Evolutionary conservation across 2,329 filamentous ascomycete species (phyloP), one percentile per base, ranked within the genome.

Genomic region (Ophiostoma piceae): DNA sequence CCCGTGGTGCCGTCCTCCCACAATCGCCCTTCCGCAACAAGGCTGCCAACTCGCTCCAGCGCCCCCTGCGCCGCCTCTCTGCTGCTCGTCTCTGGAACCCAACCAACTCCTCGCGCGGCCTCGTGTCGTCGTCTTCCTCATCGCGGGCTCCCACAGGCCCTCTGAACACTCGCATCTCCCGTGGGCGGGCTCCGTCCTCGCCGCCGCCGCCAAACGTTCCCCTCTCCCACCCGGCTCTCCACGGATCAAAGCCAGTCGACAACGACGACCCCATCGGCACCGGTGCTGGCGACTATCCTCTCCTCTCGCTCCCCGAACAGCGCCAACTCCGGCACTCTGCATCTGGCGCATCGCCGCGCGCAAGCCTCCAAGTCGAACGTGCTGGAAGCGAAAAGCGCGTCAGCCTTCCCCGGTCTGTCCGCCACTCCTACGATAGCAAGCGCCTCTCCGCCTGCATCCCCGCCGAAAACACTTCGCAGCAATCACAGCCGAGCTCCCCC

Each of bases 1-100:
- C 64, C 19, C 16, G 62, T 39, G 62, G 19, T 65, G 62, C 35
- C 12, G 62, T 73, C 71, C 74, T 73, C 70, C 74, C 76, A 54
- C 78, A 78, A 67, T 77, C 80, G 57, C 80, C 83, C 73, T 84
- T 85, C 74, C 82, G 81, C 72, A 82, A 75, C 72, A 80, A 78
- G 73, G 77, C 79, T 41, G 76, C 77, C 62, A 70, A 74, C 22
- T 72, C 74, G n/a, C 65, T 75, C 54, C 72, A 75, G 37, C 70
- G 73, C 8, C 70, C 72, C 35, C 76, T 79, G 66, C 79, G 78
- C 68, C 81, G 79, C 39, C 78, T 81, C 39, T 80, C 81, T 4
- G 79, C 83, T 29, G 82, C 82, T 65, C 84, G 84, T 47, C 83
- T 87, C 73, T 87, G 85, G 85, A 87, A 87, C 74, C 85, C 85